Base-by-base conservation (phyloP, 2,329 filamentous ascomycete genomes). In the Stemphylium beticola region DNA sequence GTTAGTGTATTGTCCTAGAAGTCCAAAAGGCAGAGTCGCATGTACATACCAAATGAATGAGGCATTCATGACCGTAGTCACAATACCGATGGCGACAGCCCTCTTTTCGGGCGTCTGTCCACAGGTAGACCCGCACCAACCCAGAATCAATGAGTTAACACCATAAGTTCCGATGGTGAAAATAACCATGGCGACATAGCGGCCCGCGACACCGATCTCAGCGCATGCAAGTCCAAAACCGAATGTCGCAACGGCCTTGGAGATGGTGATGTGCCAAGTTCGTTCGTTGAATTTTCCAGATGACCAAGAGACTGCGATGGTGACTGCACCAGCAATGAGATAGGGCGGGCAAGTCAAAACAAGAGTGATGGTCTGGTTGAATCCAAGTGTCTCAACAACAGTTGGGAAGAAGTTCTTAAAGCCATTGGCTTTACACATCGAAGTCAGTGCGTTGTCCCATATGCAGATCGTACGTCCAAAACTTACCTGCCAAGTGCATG, bases 301-400 rank as follows among this genome's bases (percentile, higher is more conserved):
- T 11, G 67, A 71, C 63, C 66, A 75, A 1, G 68, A 74, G 18
- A 71, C 72, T 6, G 60, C 58, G 14, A 77, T 73, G 11, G 68
- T 72, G 20, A 76, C 40, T 2, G 49, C 62, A 14, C 65, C 65
- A 6, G 65, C 65, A 20, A 68, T 66, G 33, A 67, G 58, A 45
- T 68, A 67, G 4, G 65, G 64, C 4, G 65, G 65, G 62, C 65
- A 69, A 0, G 81, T 83, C 58, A 85, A 75, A 10, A 82, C 74
- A 0, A 84, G 74, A 0, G 82, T 83, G 47, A 82, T 73, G 2
- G 79, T 83, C 1, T 71, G 74, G 50, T 70, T 73, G 68, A 83
- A 83, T 0, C 80, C 79, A 0, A 84, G 75, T 0, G 81, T 82
- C 60, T 80, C 66, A 50, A 83, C 79, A 26, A 82, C 78, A 6